Conservation (phyloP, 768 basidiomycete species). For the Peribolospora baueri region DNA sequence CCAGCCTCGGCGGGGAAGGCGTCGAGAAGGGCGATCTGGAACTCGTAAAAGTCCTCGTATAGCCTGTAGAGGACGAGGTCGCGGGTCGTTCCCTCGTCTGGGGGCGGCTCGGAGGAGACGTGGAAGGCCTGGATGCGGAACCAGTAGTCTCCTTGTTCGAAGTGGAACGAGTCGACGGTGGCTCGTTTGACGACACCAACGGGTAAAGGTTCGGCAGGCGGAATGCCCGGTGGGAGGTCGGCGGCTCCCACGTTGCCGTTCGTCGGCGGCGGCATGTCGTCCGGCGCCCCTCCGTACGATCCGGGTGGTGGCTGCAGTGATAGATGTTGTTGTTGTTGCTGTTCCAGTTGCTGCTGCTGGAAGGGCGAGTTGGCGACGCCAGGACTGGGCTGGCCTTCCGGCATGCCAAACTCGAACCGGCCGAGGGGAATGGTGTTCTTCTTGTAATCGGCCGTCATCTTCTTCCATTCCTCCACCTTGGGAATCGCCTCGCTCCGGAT, state of each 20-base stretch:
- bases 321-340: background rate
- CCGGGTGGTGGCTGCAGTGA: too few relatives aligned
- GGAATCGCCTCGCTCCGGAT: slow-evolving; percentile 76
- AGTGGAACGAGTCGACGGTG: slow-evolving; percentile 87
- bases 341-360: slow-evolving; percentile 12
- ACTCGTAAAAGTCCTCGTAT: slow-evolving; percentile 96
- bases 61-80: slow-evolving; percentile 74
- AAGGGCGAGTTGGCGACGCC: slow-evolving; percentile 28
- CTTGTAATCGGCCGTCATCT: slow-evolving; percentile 81
- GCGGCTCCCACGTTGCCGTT: too few relatives aligned
- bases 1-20: slow-evolving; percentile 81
- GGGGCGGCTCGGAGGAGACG: slow-evolving; percentile 27
- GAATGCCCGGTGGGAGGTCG: too few relatives aligned
- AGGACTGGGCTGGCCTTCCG: slow-evolving; percentile 10
- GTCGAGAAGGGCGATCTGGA: slow-evolving; percentile 69
- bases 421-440: slow-evolving; percentile 86
- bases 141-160: slow-evolving; percentile 89
- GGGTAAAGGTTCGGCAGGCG: background rate
- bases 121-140: slow-evolving; percentile 78
- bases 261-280: too few relatives aligned
- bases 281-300: too few relatives aligned
- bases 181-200: slow-evolving; percentile 59
- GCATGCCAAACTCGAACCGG: slow-evolving; percentile 38
- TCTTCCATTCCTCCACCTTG: slow-evolving; percentile 97
- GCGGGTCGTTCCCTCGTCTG: slow-evolving; percentile 31